A percentile compares a stretch with the other conserved stretches of the same genome.
Evolutionary conservation across 2,329 filamentous ascomycete species (phyloP).

Genomic region (Aspergillus jensenii): DNA sequence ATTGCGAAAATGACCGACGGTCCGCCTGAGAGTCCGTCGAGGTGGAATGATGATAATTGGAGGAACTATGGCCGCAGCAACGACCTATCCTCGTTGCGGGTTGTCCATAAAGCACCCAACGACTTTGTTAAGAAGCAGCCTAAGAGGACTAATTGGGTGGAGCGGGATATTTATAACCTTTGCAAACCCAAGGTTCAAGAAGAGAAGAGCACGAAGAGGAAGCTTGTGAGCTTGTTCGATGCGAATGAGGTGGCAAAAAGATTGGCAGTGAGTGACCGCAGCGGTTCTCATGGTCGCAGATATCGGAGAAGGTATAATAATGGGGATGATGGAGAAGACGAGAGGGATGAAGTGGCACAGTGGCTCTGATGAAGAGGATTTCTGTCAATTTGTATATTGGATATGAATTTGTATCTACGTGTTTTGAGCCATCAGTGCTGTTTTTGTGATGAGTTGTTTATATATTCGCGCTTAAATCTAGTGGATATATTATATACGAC

Average conservation of each 20-base stretch:
- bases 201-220: slow-evolving; percentile 43
- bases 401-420: background rate
- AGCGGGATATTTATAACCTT: slow-evolving; percentile 34
- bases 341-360: slow-evolving; percentile 13
- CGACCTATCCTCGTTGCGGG: background rate
- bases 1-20: slow-evolving; percentile 20
- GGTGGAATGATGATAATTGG: no score
- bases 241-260: slow-evolving; percentile 62
- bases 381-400: background rate
- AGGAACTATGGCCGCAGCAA: background rate
- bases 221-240: slow-evolving; percentile 57
- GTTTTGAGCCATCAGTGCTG: background rate
- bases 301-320: background rate
- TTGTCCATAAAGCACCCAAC: background rate
- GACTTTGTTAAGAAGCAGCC: slow-evolving; percentile 10
- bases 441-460: background rate
- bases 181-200: slow-evolving; percentile 27
- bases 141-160: background rate
- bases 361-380: background rate
- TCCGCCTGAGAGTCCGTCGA: slow-evolving; percentile 8
- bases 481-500: no score
- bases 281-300: background rate
- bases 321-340: background rate
- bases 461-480: background rate
- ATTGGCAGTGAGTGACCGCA: slow-evolving; percentile 30